These are phyloP conservation scores for Saccharomycopsis synnaedendra DNA, from an alignment of 805 yeast genomes.

Conservation along the genomic window DNA sequence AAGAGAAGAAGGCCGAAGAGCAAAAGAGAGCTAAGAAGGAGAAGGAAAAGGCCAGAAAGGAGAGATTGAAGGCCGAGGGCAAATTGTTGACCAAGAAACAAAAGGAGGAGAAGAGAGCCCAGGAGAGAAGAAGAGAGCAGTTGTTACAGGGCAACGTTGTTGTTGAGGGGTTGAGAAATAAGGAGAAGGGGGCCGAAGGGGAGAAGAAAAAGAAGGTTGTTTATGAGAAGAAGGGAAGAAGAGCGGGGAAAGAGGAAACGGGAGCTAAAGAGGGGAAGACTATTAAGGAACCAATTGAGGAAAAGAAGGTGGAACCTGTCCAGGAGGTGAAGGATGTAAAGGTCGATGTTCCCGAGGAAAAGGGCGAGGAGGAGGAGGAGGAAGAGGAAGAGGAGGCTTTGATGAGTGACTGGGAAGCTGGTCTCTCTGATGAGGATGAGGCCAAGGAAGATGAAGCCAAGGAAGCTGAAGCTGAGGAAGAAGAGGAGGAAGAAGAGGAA, in stretches of 20 bases:
- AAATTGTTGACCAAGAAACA: conserved; percentile 89
- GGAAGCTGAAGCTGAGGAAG: conserved; percentile 26
- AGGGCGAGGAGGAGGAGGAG: conserved; percentile 21
- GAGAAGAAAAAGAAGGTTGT: conserved; percentile 54
- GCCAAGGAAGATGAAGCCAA: conserved; percentile 26
- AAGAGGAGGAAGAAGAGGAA: conserved; percentile 15
- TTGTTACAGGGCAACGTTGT: conserved; percentile 61
- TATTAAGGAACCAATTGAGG: conserved; percentile 21
- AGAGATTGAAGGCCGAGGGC: conserved; percentile 93
- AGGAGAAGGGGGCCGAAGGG: conserved; percentile 12
- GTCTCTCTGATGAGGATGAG: conserved; percentile 44
- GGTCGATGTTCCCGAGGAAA: conserved; percentile 18
- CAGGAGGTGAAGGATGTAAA: conserved; percentile 20
- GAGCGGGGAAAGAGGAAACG: conserved; percentile 20
- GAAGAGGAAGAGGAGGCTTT: conserved; percentile 43
- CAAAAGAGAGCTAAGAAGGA: conserved; percentile 66
- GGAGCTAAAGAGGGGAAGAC: conserved; percentile 18
- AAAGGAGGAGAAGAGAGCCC: conserved; percentile 77
- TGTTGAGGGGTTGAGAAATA: conserved; percentile 47
- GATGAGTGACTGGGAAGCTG: conserved; percentile 82
- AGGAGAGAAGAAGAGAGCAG: conserved; percentile 84
- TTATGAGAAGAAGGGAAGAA: conserved; percentile 62
- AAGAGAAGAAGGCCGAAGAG: conserved; percentile 39
- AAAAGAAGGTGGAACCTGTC: conserved; percentile 16
- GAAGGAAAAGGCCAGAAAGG: conserved; percentile 75